These are phyloP conservation scores for Aspergillus homomorphus DNA, from an alignment of 495 filamentous ascomycete genomes.

Conservation along the genomic window DNA sequence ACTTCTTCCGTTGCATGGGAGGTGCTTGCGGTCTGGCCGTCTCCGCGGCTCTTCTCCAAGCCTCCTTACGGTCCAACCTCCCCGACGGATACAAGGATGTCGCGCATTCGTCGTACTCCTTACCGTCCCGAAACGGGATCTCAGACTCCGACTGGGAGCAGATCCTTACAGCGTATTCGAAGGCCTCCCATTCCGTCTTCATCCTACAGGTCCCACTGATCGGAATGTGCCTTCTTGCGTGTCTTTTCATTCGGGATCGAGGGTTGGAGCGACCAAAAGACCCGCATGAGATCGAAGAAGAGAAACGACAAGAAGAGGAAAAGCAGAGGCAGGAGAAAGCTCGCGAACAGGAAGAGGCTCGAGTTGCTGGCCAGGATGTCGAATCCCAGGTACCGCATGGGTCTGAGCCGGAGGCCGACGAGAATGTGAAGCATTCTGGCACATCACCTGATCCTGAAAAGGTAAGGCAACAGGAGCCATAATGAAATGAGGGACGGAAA, in stretches of 20 bases:
- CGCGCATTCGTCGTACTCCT: conserved; percentile 41
- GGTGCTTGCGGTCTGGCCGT: conserved; percentile 58
- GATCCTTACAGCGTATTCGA: conserved; percentile 49
- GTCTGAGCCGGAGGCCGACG: neutral
- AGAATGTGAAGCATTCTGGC: neutral
- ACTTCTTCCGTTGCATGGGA: conserved; percentile 61
- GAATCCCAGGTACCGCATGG: neutral
- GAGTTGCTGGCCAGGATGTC: neutral
- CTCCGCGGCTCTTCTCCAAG: conserved; percentile 56
- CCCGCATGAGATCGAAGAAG: conserved; percentile 34
- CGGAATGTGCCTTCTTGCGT: conserved; percentile 50
- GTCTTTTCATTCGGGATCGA: conserved; percentile 51
- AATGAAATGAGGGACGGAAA: neutral
- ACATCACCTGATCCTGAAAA: neutral
- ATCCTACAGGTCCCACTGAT: conserved; percentile 54
- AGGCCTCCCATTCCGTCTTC: conserved; percentile 53
- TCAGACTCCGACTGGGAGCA: conserved; percentile 35
- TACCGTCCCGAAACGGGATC: conserved; percentile 32
- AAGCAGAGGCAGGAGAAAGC: neutral
- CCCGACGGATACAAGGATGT: conserved; percentile 40
- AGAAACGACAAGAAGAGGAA: conserved; percentile 24
- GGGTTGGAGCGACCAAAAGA: conserved; percentile 53
- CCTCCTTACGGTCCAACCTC: conserved; percentile 45
- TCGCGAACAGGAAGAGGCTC: neutral
- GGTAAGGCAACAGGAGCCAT: neutral